Evolutionary conservation across 805 yeast genomes (phyloP), one percentile per base, ranked within the genome.

Genomic region (Candida coquimbonensis): DNA sequence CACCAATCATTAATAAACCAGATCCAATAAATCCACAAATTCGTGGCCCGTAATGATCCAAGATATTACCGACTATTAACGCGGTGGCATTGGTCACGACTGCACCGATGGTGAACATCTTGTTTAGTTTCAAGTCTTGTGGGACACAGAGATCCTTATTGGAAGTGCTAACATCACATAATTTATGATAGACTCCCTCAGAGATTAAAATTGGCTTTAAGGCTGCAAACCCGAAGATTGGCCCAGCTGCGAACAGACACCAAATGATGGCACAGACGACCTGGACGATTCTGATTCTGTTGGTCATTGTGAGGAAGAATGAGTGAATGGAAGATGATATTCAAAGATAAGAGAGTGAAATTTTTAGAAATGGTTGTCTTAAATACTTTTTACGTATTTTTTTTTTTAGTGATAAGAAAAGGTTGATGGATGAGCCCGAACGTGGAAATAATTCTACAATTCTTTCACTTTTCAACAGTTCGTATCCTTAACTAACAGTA

Each of bases 151-250:
- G 66, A 7, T 6, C 29, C 24, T 6, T 40, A 26, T 31, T 48
- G 14, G 19, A 21, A 7, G 37, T 19, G 19, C 49, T 53, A 2
- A 62, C 58, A 4, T 68, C 60, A 60, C 97, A 90, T 8, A 69
- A 59, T 2, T 80, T 76, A 24, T 72, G 63, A 57, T 90, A 91
- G 4, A 90, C 83, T 4, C 91, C 89, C 59, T 91, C 90, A 9
- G 71, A 62, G 17, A 88, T 74, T 38, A 91, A 66, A 11, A 90
- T 78, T 7, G 95, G 95, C 60, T 91, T 91, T 45, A 90, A 68
- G 4, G 98, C 97, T 24, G 97, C 96, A 68, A 90, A 90, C 5
- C 98, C 98, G 71, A 90, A 90, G 13, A 90, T 81, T 1, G 95
- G 88, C 7, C 97, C 98, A 0, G 96, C 96, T 0, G 96, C 88